Evolutionary conservation across 148 eudicot genomes (phyloP).

Genomic region (Vaccinium vitisidaea): DNA sequence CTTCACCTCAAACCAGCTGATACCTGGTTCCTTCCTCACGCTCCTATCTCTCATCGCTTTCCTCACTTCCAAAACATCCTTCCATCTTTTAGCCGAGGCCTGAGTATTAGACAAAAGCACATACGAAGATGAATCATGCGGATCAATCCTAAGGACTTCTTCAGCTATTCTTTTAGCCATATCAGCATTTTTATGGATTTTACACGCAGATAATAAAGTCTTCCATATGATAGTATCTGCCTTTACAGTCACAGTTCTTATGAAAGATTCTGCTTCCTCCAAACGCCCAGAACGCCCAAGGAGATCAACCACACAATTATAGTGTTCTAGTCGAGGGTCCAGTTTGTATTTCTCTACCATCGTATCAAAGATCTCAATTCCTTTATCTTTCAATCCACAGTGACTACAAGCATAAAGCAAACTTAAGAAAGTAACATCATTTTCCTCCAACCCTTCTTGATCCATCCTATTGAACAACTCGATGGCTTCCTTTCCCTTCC

Average conservation of each 20-base stretch:
- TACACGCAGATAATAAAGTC: constrained; percentile 76
- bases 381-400: constrained; percentile 69
- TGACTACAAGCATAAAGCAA: constrained; percentile 82
- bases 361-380: constrained; percentile 51
- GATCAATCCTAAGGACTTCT: constrained; percentile 57
- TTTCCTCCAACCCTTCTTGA: constrained; percentile 51
- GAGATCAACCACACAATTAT: constrained; percentile 81
- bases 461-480: constrained; percentile 52
- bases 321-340: constrained; percentile 63
- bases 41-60: constrained; percentile 59
- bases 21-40: constrained; percentile 76
- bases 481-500: constrained; percentile 67
- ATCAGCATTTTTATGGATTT: constrained; percentile 60
- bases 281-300: constrained; percentile 68
- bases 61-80: constrained; percentile 60
- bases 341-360: constrained; percentile 51
- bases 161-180: constrained; percentile 60
- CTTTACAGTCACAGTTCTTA: constrained; percentile 68
- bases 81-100: constrained; percentile 68
- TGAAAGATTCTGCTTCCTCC: constrained; percentile 60
- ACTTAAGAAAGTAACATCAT: constrained; percentile 75
- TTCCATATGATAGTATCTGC: constrained; percentile 82
- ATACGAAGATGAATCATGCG: constrained; percentile 67
- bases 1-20: constrained; percentile 81
- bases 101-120: constrained; percentile 69